These are phyloP conservation scores for Gleditsia sinensis DNA, from an alignment of 306 rosid species.

Conservation along the genomic window DNA sequence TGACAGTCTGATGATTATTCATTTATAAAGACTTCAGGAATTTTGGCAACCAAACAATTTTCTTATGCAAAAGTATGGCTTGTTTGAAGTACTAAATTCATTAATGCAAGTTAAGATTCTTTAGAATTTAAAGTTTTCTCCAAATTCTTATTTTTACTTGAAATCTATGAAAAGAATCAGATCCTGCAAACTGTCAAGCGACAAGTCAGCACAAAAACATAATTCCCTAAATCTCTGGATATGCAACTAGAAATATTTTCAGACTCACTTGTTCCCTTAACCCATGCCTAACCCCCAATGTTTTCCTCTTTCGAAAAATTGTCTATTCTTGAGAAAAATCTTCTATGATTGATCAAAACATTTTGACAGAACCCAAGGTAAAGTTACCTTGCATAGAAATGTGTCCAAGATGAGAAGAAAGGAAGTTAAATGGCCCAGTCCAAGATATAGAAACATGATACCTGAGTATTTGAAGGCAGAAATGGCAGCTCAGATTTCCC, in stretches of 20 bases:
- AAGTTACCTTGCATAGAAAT: slow-evolving; percentile 16
- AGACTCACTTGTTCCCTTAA: background rate
- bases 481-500: slow-evolving; percentile 94
- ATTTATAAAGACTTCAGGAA: background rate
- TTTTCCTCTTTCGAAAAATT: background rate
- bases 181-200: background rate
- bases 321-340: slow-evolving; percentile 1
- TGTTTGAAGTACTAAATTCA: background rate
- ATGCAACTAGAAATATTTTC: slow-evolving; percentile 12
- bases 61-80: background rate
- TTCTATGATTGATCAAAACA: slow-evolving; percentile 4
- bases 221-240: background rate
- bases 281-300: background rate
- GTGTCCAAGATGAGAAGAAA: background rate
- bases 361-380: slow-evolving; percentile 13
- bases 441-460: slow-evolving; percentile 33
- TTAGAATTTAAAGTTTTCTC: background rate
- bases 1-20: background rate
- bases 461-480: slow-evolving; percentile 94
- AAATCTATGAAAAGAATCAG: background rate
- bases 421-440: background rate
- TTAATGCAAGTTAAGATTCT: background rate
- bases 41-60: background rate
- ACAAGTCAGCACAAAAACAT: background rate
- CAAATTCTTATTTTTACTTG: background rate